phyloP scores from a whole-genome alignment of 139 green algal species.

The Diplosphaera chodatii region DNA sequence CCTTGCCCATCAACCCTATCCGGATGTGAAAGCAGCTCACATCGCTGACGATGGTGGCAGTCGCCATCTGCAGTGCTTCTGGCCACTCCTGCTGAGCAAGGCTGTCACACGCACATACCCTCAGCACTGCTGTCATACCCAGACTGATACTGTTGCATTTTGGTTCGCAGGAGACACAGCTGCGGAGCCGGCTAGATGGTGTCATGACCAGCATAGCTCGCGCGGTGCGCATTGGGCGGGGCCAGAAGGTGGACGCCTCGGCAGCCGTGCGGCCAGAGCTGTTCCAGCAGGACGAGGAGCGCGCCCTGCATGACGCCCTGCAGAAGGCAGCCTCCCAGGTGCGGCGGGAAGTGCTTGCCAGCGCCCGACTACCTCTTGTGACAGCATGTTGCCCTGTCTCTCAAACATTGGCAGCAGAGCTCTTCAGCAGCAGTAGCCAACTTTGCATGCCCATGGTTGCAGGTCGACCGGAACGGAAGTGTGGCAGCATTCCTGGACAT shows the following conservation, averaged over 20 bases:
- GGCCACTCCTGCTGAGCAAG: no score
- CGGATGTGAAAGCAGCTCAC: no score
- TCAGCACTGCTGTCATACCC: no score
- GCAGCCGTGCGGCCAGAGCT: constrained; percentile 40
- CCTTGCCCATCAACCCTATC: not conserved
- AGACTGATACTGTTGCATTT: not conserved
- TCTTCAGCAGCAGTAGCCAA: no score
- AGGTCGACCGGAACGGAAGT: constrained; percentile 25
- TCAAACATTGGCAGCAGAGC: no score
- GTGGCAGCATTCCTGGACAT: constrained; percentile 60
- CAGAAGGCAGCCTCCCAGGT: constrained; percentile 19
- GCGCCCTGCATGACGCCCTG: constrained; percentile 50
- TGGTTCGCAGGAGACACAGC: not conserved
- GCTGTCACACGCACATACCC: no score
- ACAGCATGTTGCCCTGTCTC: no score
- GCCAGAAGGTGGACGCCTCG: constrained; percentile 64
- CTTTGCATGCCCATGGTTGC: not conserved
- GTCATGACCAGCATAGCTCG: constrained; percentile 75
- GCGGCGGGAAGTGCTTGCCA: not conserved
- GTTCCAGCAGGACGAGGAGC: constrained; percentile 79
- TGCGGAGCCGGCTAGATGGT: constrained; percentile 34
- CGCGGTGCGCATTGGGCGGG: constrained; percentile 77
- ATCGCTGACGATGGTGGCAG: no score
- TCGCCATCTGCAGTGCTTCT: no score
- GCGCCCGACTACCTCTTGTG: no score